Evolutionary conservation across 768 basidiomycete genomes (phyloP).

Genomic region (Nevesoporus exiguus): DNA sequence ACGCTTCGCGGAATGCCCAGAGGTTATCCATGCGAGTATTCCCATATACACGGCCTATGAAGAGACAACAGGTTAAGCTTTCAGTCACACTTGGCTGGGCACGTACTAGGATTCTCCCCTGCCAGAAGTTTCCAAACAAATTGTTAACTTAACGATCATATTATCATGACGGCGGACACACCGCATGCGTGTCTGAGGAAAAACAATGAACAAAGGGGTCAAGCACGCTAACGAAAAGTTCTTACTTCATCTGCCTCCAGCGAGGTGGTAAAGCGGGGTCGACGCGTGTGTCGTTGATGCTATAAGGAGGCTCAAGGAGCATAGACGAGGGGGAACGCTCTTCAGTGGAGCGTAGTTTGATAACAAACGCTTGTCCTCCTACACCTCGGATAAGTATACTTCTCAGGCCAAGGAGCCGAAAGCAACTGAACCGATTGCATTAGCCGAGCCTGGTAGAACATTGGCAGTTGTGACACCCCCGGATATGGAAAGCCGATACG

Average conservation of each 20-base stretch:
- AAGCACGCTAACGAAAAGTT: slow-evolving; percentile 1
- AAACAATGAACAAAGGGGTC: slow-evolving; percentile 3
- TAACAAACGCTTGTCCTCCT: slow-evolving; percentile 87
- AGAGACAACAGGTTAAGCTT: neutral
- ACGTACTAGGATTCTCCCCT: slow-evolving; percentile 50
- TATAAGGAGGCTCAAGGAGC: slow-evolving; percentile 79
- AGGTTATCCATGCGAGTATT: slow-evolving; percentile 44
- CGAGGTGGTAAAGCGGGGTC: slow-evolving; percentile 43
- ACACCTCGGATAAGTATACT: slow-evolving; percentile 3
- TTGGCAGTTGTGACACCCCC: slow-evolving; percentile 88
- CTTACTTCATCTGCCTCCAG: slow-evolving; percentile 83
- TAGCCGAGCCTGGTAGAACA: slow-evolving; percentile 72
- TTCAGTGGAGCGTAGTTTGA: slow-evolving; percentile 77
- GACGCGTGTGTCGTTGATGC: slow-evolving; percentile 45
- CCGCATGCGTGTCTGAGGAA: slow-evolving; percentile 58
- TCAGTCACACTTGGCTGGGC: neutral
- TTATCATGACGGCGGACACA: slow-evolving; percentile 11
- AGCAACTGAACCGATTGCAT: slow-evolving; percentile 59
- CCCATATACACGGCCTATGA: slow-evolving; percentile 28
- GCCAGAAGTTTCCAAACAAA: neutral
- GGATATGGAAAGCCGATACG: slow-evolving; percentile 68
- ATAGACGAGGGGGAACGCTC: slow-evolving; percentile 77
- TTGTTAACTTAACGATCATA: neutral
- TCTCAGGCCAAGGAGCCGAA: slow-evolving; percentile 16
- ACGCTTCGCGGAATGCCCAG: slow-evolving; percentile 55